These are phyloP conservation scores for Trichoderma simmonsii DNA, from an alignment of 2,329 filamentous ascomycete species.

Conservation along the genomic window DNA sequence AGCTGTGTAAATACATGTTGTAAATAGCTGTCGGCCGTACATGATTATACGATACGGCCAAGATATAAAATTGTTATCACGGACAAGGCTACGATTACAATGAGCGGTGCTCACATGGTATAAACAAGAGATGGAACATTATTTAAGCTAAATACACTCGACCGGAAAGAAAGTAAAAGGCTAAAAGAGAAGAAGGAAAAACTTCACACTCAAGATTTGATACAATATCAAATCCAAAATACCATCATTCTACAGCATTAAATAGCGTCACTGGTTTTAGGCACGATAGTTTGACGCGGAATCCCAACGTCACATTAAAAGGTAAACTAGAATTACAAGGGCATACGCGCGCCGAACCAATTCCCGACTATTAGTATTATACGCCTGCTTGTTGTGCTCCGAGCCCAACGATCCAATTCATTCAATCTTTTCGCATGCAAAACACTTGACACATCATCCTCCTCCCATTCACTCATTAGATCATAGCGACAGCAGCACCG, in stretches of 20 bases:
- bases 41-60: too few species aligned
- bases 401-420: not conserved
- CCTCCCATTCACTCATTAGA: slow-evolving; percentile 25
- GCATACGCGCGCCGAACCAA: slow-evolving; percentile 9
- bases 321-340: slow-evolving; percentile 15
- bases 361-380: not conserved
- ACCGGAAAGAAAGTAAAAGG: too few species aligned
- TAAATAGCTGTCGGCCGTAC: not conserved
- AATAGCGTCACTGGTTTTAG: not conserved
- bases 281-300: not conserved
- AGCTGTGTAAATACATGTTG: not conserved
- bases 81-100: too few species aligned
- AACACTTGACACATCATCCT: not conserved
- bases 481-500: slow-evolving; percentile 37
- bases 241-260: not conserved
- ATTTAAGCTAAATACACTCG: too few species aligned
- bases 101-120: too few species aligned
- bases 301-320: slow-evolving; percentile 8
- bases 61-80: too few species aligned
- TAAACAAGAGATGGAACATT: too few species aligned
- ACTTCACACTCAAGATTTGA: too few species aligned
- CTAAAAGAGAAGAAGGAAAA: too few species aligned
- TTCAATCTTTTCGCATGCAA: slow-evolving; percentile 3
- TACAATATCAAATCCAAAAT: not conserved
- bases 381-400: not conserved